Base-by-base conservation (phyloP, 305 asterid species). In the Fraxinus albicans region DNA sequence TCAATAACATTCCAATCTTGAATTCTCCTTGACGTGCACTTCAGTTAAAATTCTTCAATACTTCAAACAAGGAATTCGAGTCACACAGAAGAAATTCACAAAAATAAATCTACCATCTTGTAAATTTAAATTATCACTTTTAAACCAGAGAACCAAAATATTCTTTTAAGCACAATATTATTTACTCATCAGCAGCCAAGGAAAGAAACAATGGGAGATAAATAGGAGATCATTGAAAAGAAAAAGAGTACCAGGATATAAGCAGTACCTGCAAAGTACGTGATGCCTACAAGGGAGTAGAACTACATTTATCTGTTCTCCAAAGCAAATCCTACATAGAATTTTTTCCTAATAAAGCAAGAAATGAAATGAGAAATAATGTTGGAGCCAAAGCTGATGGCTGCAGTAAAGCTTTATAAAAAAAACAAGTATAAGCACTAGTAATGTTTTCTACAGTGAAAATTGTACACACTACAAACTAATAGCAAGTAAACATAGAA, bases 241-340 rank as follows among this genome's bases (percentile, higher is more conserved):
- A 77, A 50, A 50, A 47, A 13, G 73, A 42, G 58, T n/a, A 60
- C 7, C 21, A 44, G 82, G 44, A 27, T 40, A n/a, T 15, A 77
- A 10, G 33, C 13, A 69, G 21, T 92, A 96, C 99, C 99, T 91
- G 98, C 98, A 96, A 73, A 96, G 94, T 58, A 91, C 90, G 79
- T 93, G 94, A 85, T 95, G 99, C 86, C 98, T 89, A 81, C 98
- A 96, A 35, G 99, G 99, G 73, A 96, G 98, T 77, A 96, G 92
- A 72, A 96, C 97, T 6, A 92, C 88, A 27, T 89, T 94, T 91
- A 95, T 92, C 36, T 92, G 93, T 81, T 90, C 94, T 73, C 94
- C 98, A n/a, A 96, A 96, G 90, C 99, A 95, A 86, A 96, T 90
- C 78, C 98, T 91, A 77, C 99, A 96, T 35, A 96, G 93, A 67